Evolutionary conservation across 257 asterid species (phyloP).

Genomic region (Solanum peruvianum): DNA sequence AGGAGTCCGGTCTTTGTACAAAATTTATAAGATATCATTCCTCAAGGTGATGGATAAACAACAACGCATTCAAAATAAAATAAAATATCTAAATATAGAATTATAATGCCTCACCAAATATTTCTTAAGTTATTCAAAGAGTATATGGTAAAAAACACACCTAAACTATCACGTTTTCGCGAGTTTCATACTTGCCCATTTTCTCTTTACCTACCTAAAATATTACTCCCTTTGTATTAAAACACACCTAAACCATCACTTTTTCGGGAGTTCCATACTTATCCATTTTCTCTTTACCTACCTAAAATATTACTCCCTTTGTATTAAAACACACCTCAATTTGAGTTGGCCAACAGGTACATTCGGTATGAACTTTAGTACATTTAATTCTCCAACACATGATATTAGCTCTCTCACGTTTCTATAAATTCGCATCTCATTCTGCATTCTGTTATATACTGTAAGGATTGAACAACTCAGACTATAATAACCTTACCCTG

Average conservation of each 20-base stretch:
- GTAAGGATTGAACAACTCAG: not conserved
- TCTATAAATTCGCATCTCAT: not conserved
- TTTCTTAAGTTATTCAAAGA: not conserved
- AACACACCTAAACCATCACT: not conserved
- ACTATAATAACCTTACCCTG: constrained; percentile 33
- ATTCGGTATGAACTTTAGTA: not conserved
- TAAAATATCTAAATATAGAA: not conserved
- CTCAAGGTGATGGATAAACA: not conserved
- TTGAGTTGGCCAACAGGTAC: not conserved
- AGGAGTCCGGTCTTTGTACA: not conserved
- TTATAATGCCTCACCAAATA: not conserved
- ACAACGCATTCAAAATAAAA: not conserved
- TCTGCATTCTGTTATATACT: not conserved
- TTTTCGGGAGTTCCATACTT: too few relatives aligned
- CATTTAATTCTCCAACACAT: not conserved
- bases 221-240: not conserved
- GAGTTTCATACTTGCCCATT: not conserved
- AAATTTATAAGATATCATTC: not conserved
- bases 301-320: not conserved
- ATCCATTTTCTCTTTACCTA: not conserved
- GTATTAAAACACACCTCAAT: not conserved
- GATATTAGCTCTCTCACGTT: not conserved
- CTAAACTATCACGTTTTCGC: not conserved
- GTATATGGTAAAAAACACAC: not conserved
- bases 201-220: not conserved